Evolutionary conservation across 2,329 filamentous ascomycete genomes (phyloP).

Genomic region (Dendrostoma leiphaemia): DNA sequence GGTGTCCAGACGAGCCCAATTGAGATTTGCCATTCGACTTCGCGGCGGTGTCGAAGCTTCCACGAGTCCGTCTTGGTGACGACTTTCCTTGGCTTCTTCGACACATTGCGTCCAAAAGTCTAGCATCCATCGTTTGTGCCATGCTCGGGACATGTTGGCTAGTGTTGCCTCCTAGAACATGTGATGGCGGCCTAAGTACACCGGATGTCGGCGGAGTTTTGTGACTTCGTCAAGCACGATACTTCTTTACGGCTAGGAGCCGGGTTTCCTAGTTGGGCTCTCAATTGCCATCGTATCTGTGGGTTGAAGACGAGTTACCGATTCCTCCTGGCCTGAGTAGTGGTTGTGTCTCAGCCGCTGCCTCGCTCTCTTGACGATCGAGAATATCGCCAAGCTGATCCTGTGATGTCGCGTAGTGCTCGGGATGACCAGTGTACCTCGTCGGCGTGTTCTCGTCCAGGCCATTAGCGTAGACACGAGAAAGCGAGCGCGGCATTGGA

Average conservation of each 20-base stretch:
- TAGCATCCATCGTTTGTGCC: neutral
- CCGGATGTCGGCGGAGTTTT: too few species aligned
- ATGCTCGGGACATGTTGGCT: too few species aligned
- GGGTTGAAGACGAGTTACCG: slow-evolving; percentile 31
- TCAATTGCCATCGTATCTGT: slow-evolving; percentile 2
- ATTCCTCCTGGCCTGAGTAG: slow-evolving; percentile 50
- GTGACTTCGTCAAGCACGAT: too few species aligned
- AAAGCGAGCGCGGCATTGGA: slow-evolving; percentile 42
- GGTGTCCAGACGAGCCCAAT: too few species aligned
- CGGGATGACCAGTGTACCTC: slow-evolving; percentile 50
- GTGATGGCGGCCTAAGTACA: too few species aligned
- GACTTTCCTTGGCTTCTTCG: too few species aligned
- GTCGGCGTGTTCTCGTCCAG: slow-evolving; percentile 51
- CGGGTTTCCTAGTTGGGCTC: neutral
- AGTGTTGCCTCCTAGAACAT: too few species aligned
- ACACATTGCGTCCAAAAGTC: too few species aligned
- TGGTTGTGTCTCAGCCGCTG: slow-evolving; percentile 49
- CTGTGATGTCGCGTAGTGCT: slow-evolving; percentile 50
- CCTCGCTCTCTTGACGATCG: slow-evolving; percentile 50
- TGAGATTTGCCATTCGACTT: too few species aligned
- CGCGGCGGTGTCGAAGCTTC: too few species aligned
- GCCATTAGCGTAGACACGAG: slow-evolving; percentile 35
- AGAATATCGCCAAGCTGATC: slow-evolving; percentile 50
- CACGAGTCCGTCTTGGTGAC: too few species aligned
- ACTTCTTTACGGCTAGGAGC: too few species aligned